Conservation (phyloP, 805 yeast genomes). For the Lachancea fermentati region DNA sequence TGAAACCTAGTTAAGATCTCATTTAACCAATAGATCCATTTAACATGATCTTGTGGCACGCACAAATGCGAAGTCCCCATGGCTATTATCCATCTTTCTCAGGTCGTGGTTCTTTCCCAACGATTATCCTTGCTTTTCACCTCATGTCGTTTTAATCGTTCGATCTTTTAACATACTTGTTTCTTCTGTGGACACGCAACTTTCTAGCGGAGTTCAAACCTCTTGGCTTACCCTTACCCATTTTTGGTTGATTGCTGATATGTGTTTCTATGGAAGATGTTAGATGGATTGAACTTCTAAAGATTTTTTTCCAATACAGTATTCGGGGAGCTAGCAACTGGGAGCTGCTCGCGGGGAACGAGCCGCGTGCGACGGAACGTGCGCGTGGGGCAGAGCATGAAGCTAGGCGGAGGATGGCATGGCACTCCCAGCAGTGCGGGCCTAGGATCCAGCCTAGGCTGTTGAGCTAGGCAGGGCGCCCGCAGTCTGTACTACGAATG, state of each 20-base stretch:
- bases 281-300: not conserved
- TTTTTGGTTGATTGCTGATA: conserved; percentile 40
- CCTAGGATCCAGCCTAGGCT: too few relatives aligned
- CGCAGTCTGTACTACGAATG: too few relatives aligned
- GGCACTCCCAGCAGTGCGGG: not conserved
- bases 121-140: too few relatives aligned
- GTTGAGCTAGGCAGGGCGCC: too few relatives aligned
- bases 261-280: conserved; percentile 4
- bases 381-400: not conserved
- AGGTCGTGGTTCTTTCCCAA: too few relatives aligned
- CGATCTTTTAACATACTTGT: conserved; percentile 51
- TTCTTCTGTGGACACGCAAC: conserved; percentile 99
- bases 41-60: too few relatives aligned
- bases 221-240: conserved; percentile 99
- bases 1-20: too few relatives aligned
- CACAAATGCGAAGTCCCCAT: too few relatives aligned
- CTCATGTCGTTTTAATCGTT: not conserved
- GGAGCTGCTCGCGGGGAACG: not conserved
- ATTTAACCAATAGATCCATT: too few relatives aligned
- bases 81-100: too few relatives aligned
- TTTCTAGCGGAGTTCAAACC: conserved; percentile 99
- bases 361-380: not conserved
- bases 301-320: not conserved
- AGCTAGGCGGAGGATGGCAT: not conserved
- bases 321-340: not conserved